A percentile compares a stretch with the other conserved stretches of the same genome.
These are phyloP conservation scores for Chaetomiaceae sp. DNA, from an alignment of 2,329 filamentous ascomycete genomes.

Conservation along the genomic window DNA sequence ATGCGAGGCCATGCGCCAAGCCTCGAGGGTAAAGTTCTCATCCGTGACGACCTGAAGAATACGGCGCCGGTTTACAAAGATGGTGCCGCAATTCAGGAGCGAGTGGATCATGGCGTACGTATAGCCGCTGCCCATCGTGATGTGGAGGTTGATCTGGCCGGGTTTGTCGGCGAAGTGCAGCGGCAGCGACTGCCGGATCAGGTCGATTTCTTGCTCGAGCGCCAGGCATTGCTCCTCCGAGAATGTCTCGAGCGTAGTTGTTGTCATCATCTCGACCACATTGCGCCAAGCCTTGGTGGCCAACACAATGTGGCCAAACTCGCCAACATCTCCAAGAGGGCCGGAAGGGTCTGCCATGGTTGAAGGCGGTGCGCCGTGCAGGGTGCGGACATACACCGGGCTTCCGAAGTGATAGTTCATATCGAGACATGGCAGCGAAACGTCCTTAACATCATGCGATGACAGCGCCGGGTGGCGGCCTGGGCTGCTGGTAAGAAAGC, in stretches of 20 bases:
- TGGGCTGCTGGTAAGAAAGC: slow-evolving; percentile 57
- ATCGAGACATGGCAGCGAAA: slow-evolving; percentile 55
- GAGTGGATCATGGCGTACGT: slow-evolving; percentile 61
- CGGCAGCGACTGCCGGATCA: slow-evolving; percentile 50
- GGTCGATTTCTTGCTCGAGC: slow-evolving; percentile 52
- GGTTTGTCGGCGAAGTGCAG: slow-evolving; percentile 59
- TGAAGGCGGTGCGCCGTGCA: slow-evolving; percentile 40
- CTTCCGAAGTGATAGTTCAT: slow-evolving; percentile 62
- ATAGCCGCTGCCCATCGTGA: slow-evolving; percentile 60
- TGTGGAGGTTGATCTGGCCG: slow-evolving; percentile 57
- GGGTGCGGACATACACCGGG: slow-evolving; percentile 54
- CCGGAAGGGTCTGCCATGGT: slow-evolving; percentile 36
- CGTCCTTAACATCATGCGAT: slow-evolving; percentile 50
- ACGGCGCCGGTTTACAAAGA: slow-evolving; percentile 57
- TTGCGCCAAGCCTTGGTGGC: slow-evolving; percentile 59
- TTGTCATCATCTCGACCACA: slow-evolving; percentile 58
- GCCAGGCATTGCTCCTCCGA: slow-evolving; percentile 49
- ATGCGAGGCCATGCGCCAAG: slow-evolving; percentile 48
- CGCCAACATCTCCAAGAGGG: slow-evolving; percentile 50
- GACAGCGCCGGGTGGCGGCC: slow-evolving; percentile 55
- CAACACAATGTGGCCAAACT: slow-evolving; percentile 59
- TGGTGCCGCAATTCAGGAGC: slow-evolving; percentile 56
- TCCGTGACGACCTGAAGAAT: slow-evolving; percentile 55
- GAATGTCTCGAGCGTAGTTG: slow-evolving; percentile 47
- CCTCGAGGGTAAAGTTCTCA: slow-evolving; percentile 49